A percentile compares a stretch with the other conserved stretches of the same genome.
Conservation (phyloP, 768 basidiomycete genomes). For the Rubroboletus pulcherrimus region DNA sequence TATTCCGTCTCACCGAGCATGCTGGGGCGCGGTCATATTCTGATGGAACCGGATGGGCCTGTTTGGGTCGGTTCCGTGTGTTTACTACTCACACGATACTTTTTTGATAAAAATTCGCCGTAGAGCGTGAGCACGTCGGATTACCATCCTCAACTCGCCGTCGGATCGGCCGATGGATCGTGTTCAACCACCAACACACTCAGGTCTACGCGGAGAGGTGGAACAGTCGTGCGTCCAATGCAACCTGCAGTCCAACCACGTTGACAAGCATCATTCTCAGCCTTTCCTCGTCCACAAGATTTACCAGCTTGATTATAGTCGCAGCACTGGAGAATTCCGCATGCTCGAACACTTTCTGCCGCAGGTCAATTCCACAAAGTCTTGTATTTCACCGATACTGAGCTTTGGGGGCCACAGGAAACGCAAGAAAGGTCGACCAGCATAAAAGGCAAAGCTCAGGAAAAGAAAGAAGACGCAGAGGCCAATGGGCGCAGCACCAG, state of each 20-base stretch:
- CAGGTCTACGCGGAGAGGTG: slow-evolving; percentile 64
- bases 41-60: slow-evolving; percentile 74
- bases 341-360: slow-evolving; percentile 89
- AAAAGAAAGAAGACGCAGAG: slow-evolving; percentile 21
- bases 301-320: slow-evolving; percentile 85
- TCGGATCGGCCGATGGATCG: slow-evolving; percentile 80
- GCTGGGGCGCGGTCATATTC: slow-evolving; percentile 67
- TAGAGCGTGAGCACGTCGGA: slow-evolving; percentile 76
- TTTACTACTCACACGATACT: not conserved
- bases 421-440: slow-evolving; percentile 36
- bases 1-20: slow-evolving; percentile 69
- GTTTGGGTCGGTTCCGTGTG: slow-evolving; percentile 65
- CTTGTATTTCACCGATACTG: not conserved
- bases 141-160: slow-evolving; percentile 81
- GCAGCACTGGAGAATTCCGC: slow-evolving; percentile 67
- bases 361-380: slow-evolving; percentile 40
- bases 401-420: slow-evolving; percentile 36
- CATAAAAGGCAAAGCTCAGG: slow-evolving; percentile 32
- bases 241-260: not conserved
- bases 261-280: slow-evolving; percentile 32
- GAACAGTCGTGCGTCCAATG: slow-evolving; percentile 55
- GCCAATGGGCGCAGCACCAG: slow-evolving; percentile 28
- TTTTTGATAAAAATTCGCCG: not conserved
- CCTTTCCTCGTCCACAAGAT: slow-evolving; percentile 77
- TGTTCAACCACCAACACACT: slow-evolving; percentile 72